Percentiles rank a stretch among this genome's conserved stretches.
These are phyloP conservation scores for Picea glauca DNA, from an alignment of 75 land plant genomes.

Conservation along the genomic window DNA sequence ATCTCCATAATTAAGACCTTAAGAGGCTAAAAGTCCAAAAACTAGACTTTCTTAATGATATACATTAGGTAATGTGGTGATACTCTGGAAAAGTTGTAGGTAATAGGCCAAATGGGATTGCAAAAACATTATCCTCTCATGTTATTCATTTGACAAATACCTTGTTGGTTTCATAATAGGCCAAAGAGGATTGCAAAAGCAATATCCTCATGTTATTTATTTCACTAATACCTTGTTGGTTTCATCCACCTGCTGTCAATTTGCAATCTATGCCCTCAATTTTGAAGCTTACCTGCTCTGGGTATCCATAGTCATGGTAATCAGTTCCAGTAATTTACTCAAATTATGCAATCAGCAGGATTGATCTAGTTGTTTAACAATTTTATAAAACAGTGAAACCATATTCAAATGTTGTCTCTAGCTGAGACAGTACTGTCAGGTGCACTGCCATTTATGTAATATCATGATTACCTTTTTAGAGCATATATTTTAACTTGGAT, in stretches of 20 bases:
- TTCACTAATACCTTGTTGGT: neutral
- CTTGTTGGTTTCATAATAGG: neutral
- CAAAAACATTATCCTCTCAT: neutral
- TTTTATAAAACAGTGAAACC: neutral
- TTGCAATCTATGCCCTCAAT: neutral
- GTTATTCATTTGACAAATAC: neutral
- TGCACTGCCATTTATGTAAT: neutral
- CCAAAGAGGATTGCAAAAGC: neutral
- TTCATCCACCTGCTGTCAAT: neutral
- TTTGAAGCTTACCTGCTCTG: neutral
- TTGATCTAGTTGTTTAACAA: neutral
- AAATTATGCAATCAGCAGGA: neutral
- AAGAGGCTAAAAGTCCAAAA: neutral
- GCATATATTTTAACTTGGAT: neutral
- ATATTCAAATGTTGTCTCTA: neutral
- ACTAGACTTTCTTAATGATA: neutral
- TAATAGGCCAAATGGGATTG: neutral
- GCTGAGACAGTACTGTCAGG: neutral
- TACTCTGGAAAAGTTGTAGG: neutral
- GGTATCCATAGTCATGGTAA: neutral
- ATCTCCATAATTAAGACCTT: neutral
- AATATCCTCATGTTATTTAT: neutral
- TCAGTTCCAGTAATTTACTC: no score
- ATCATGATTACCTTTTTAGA: neutral
- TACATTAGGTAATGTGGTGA: neutral